phyloP scores from a whole-genome alignment of 768 basidiomycete species.

The Sarcodon aspratus region DNA sequence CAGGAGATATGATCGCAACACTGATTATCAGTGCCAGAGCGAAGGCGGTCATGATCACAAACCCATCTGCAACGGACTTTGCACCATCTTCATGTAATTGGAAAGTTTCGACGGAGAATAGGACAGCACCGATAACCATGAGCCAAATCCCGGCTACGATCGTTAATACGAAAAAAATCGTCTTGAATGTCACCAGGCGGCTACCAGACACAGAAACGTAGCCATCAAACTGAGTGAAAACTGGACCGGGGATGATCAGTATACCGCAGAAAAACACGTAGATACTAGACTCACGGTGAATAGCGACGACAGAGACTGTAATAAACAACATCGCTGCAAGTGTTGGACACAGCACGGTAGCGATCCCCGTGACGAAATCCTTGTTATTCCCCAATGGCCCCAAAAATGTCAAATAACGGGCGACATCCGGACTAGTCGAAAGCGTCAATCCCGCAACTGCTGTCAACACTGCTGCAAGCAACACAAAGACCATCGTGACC shows the following conservation, averaged over 20 bases:
- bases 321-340: slow-evolving; percentile 51
- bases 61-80: slow-evolving; percentile 49
- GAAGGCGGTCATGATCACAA: slow-evolving; percentile 59
- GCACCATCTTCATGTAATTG: slow-evolving; percentile 22
- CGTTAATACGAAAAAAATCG: slow-evolving; percentile 48
- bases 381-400: slow-evolving; percentile 35
- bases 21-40: slow-evolving; percentile 47
- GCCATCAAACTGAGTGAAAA: slow-evolving; percentile 29
- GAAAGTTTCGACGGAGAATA: slow-evolving; percentile 58
- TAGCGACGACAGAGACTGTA: slow-evolving; percentile 33
- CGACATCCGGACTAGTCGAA: slow-evolving; percentile 59
- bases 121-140: slow-evolving; percentile 51
- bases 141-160: slow-evolving; percentile 49
- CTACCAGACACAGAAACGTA: slow-evolving; percentile 52
- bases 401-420: slow-evolving; percentile 61
- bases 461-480: slow-evolving; percentile 34
- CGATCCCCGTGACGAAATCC: slow-evolving; percentile 47
- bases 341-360: slow-evolving; percentile 58
- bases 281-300: slow-evolving; percentile 41
- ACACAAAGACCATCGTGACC: slow-evolving; percentile 37
- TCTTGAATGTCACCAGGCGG: slow-evolving; percentile 50
- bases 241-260: slow-evolving; percentile 2
- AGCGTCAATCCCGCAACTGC: slow-evolving; percentile 60
- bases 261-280: background rate
- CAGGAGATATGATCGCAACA: slow-evolving; percentile 60